Conservation (phyloP, 2,329 filamentous ascomycete genomes). For the Chaetothyriales sp. region DNA sequence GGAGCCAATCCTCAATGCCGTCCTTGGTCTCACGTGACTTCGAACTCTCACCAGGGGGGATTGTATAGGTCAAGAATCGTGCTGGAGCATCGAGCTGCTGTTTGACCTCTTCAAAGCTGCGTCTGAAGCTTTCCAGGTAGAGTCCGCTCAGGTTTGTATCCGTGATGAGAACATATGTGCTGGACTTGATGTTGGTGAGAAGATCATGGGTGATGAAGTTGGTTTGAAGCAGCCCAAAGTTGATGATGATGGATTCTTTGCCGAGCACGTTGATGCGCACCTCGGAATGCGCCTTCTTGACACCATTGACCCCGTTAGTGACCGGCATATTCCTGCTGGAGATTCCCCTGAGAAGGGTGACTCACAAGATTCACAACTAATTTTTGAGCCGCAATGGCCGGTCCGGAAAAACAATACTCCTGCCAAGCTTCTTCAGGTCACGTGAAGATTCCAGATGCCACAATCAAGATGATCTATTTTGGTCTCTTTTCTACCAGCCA, state of each 20-base stretch:
- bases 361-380: not conserved
- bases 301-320: conserved; percentile 9
- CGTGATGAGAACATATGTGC: conserved; percentile 91
- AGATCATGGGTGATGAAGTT: conserved; percentile 65
- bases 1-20: conserved; percentile 94
- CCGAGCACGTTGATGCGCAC: conserved; percentile 62
- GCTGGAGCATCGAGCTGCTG: conserved; percentile 26
- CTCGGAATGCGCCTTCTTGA: conserved; percentile 12
- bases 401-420: not conserved
- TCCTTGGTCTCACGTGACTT: conserved; percentile 90
- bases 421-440: not conserved
- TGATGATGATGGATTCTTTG: conserved; percentile 77
- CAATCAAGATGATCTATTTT: not conserved
- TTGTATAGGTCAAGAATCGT: conserved; percentile 69
- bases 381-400: not conserved
- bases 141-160: conserved; percentile 76
- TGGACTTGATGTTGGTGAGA: conserved; percentile 59
- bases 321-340: conserved; percentile 5
- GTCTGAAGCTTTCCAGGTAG: conserved; percentile 65
- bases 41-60: conserved; percentile 81
- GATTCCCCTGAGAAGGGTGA: not conserved
- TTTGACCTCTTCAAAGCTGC: conserved; percentile 41
- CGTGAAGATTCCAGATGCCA: not conserved
- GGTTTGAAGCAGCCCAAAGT: conserved; percentile 75
- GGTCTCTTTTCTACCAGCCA: not conserved